Percentiles rank a stretch among this genome's conserved stretches.
phyloP scores from a whole-genome alignment of 805 yeast genomes.

The Hanseniaspora guilliermondii region DNA sequence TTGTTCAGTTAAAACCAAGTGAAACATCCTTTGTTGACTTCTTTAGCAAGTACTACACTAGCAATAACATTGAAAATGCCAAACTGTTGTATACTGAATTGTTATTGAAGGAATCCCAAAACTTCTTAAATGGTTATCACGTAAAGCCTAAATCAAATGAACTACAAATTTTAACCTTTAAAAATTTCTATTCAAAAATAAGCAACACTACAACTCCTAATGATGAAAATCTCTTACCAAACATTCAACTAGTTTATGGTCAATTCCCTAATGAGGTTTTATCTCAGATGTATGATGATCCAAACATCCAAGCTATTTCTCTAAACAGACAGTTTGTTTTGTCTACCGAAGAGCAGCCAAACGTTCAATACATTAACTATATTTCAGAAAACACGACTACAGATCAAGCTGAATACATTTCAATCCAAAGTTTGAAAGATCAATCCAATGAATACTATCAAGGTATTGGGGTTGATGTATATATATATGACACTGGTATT shows the following conservation, averaged over 20 bases:
- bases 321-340: constrained; percentile 28
- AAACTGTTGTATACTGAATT: neutral
- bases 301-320: constrained; percentile 28
- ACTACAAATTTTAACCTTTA: constrained; percentile 2
- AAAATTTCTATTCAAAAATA: neutral
- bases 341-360: constrained; percentile 20
- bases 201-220: neutral
- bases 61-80: neutral
- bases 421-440: neutral
- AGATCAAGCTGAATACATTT: neutral
- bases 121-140: neutral
- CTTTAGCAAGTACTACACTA: neutral
- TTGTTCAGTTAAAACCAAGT: neutral
- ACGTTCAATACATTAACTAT: neutral
- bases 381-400: neutral
- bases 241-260: constrained; percentile 20
- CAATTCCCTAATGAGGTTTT: constrained; percentile 26
- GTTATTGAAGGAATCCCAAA: neutral
- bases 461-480: constrained; percentile 31
- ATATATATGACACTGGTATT: constrained; percentile 32
- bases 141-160: constrained; percentile 2
- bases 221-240: neutral
- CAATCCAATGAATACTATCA: constrained; percentile 1
- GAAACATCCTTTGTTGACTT: neutral
- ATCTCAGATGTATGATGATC: constrained; percentile 28